Evolutionary conservation across 768 basidiomycete genomes (phyloP), one percentile per base, ranked within the genome.

Genomic region (Lactifluus rugatus): DNA sequence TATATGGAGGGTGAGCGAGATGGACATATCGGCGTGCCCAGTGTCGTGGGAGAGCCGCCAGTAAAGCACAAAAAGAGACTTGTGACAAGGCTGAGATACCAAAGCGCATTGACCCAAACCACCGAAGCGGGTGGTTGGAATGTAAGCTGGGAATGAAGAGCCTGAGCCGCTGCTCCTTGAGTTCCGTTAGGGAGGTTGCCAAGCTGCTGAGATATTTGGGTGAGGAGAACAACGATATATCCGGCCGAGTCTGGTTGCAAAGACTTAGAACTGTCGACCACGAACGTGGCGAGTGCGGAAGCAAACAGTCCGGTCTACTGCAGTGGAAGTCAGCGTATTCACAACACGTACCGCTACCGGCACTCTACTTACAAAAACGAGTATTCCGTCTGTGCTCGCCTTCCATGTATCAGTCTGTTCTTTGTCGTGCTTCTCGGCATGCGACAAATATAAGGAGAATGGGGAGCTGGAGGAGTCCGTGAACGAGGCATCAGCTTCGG

Each of bases 261-360:
- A 0, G 17, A 21, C n/a, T 62, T 63, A 36, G 62, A 63, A 16
- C 60, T 62, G 31, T 63, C 62, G 34, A 57, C 13, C 3, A 63
- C 26, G 41, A 63, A 62, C 5, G 55, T 47, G 21, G 60, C 58
- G 32, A 53, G 25, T 1, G 55, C 48, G 5, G 51, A n/a, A 1
- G 62, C 48, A 41, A 63, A 63, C 3, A 63, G 41, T 10, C 60
- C 62, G 2, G 62, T 55, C 62, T 63, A 53, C 5, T 9, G 2
- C 36, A 2, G 5, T 17, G 36, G 37, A 34, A 10, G 3, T 37
- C 16, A 39, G 37, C 37, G 14, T 17, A 39, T 39, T 39, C n/a
- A 19, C 42, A 23, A 23, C 19, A 44, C 6, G 10, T 8, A 23
- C 19, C 6, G 21, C 21, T 19, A 44, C 19, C 21, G 10, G 42